Evolutionary conservation across 331 rosid genomes (phyloP).

Genomic region (Arachis monticola): DNA sequence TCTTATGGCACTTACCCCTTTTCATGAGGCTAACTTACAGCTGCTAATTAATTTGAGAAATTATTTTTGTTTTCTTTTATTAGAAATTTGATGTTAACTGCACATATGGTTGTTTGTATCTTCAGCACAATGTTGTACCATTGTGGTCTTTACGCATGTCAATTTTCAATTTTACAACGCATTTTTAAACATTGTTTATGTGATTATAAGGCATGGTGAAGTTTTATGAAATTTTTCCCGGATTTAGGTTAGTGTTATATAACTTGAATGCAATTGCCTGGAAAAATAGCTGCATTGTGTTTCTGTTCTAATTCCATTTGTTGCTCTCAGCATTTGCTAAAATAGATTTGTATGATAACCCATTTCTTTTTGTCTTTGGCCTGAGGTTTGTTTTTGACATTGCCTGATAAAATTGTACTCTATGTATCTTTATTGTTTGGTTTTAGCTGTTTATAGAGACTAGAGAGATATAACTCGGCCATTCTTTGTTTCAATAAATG

Average conservation of each 20-base stretch:
- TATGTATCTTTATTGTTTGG: too few relatives aligned
- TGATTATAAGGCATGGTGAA: neutral
- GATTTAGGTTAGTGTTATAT: neutral
- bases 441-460: neutral
- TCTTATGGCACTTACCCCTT: neutral
- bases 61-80: neutral
- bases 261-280: neutral
- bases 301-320: too few relatives aligned
- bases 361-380: too few relatives aligned
- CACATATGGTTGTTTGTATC: neutral
- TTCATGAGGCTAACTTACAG: too few relatives aligned
- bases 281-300: neutral
- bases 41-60: neutral
- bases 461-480: neutral
- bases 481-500: neutral
- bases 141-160: constrained; percentile 49
- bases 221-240: neutral
- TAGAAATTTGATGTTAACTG: neutral
- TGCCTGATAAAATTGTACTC: too few relatives aligned
- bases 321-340: too few relatives aligned
- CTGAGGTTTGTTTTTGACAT: too few relatives aligned
- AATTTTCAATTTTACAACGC: neutral
- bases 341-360: too few relatives aligned
- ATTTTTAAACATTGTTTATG: neutral
- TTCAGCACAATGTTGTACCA: too few relatives aligned